Evolutionary conservation across 2,329 filamentous ascomycete species (phyloP).

Genomic region (Alternaria ventricosa): DNA sequence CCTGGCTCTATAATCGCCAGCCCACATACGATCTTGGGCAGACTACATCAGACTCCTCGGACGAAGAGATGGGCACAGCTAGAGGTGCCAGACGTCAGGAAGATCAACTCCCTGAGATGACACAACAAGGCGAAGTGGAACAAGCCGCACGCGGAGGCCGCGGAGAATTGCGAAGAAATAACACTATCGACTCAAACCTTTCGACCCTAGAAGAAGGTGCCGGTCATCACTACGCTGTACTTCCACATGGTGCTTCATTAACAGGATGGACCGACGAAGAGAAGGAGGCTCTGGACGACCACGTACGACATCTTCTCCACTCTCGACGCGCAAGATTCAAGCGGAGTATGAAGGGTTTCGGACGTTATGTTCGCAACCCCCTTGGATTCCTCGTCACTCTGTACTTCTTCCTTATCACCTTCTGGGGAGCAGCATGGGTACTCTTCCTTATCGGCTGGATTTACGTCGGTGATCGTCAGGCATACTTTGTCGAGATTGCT

Average conservation of each 20-base stretch:
- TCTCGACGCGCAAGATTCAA: slow-evolving; percentile 81
- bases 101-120: slow-evolving; percentile 26
- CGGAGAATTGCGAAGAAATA: slow-evolving; percentile 17
- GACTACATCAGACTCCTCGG: slow-evolving; percentile 43
- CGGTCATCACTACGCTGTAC: slow-evolving; percentile 73
- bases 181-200: slow-evolving; percentile 42
- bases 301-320: slow-evolving; percentile 86
- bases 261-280: slow-evolving; percentile 80
- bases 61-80: slow-evolving; percentile 32
- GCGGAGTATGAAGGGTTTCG: slow-evolving; percentile 78
- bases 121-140: slow-evolving; percentile 21
- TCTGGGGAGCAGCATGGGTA: slow-evolving; percentile 87
- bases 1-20: slow-evolving; percentile 73
- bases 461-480: slow-evolving; percentile 74
- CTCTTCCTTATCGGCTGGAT: slow-evolving; percentile 90
- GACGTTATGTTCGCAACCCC: slow-evolving; percentile 73
- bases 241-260: slow-evolving; percentile 75
- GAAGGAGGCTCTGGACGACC: slow-evolving; percentile 78
- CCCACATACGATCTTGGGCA: slow-evolving; percentile 77
- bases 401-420: slow-evolving; percentile 85
- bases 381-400: slow-evolving; percentile 83
- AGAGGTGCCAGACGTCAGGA: slow-evolving; percentile 14
- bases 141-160: slow-evolving; percentile 19
- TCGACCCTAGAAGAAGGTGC: slow-evolving; percentile 53
- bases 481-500: slow-evolving; percentile 62